Evolutionary conservation across 106 monocot species (phyloP).

Genomic region (Hemerocallis citrina): DNA sequence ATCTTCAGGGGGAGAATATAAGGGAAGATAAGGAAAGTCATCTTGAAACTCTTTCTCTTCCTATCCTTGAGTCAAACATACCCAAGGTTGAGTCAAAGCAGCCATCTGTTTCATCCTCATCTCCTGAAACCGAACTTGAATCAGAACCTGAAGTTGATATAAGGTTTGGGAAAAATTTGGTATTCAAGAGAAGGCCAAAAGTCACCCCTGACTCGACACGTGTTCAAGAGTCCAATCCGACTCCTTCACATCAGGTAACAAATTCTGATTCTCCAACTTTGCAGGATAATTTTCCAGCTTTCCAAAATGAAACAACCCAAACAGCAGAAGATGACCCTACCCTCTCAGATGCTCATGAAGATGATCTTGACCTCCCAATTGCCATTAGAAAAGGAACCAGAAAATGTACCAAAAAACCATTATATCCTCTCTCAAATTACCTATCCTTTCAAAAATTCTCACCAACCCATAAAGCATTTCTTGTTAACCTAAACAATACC

Average conservation of each 20-base stretch:
- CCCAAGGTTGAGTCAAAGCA: no score
- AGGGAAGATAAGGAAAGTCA: neutral
- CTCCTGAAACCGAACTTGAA: no score
- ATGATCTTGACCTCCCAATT: constrained; percentile 7
- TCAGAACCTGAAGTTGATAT: no score
- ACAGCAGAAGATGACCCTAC: no score
- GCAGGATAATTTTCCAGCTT: no score
- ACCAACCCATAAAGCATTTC: neutral
- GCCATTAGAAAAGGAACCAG: constrained; percentile 7
- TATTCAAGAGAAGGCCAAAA: neutral
- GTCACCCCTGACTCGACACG: neutral
- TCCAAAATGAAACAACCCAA: no score
- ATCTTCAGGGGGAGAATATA: neutral
- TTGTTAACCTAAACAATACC: neutral
- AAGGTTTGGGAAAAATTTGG: neutral
- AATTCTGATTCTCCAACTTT: neutral
- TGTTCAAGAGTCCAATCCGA: neutral
- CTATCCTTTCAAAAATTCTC: neutral
- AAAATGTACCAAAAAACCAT: no score
- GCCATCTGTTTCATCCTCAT: no score
- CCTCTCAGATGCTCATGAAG: neutral
- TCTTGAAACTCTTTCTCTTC: no score
- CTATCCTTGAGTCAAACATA: no score
- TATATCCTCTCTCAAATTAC: neutral
- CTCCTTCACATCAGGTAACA: constrained; percentile 6